Conservation (phyloP, 495 filamentous ascomycete genomes). For the Usnea hakonensis region DNA sequence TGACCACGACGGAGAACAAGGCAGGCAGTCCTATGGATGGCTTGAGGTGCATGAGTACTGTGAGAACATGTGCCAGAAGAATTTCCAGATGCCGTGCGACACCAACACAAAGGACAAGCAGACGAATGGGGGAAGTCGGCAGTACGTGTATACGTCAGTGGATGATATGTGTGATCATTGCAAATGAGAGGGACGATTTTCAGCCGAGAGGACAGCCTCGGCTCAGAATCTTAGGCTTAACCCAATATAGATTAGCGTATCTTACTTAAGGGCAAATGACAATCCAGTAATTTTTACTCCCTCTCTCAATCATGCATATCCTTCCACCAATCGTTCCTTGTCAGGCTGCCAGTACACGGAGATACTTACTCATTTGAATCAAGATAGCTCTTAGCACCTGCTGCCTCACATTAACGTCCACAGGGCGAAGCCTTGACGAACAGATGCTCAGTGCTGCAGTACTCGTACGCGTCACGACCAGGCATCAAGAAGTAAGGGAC, state of each 20-base stretch:
- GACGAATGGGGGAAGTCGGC: background rate
- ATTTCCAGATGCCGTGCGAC: background rate
- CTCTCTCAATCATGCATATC: background rate
- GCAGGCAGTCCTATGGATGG: too few species aligned
- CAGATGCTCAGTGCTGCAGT: background rate
- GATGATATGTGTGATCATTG: slow-evolving; percentile 2
- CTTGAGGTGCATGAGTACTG: background rate
- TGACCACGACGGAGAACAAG: background rate
- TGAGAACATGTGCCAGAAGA: background rate
- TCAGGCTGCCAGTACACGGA: background rate
- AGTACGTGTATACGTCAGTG: background rate
- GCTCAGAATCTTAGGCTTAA: background rate
- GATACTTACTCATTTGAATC: background rate
- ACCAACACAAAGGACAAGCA: background rate
- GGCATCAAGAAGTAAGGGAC: too few species aligned
- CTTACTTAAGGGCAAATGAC: background rate
- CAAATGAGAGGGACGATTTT: background rate
- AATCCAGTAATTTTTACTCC: background rate
- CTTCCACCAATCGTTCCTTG: too few species aligned
- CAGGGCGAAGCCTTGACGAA: background rate
- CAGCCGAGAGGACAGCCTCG: too few species aligned
- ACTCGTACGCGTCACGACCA: too few species aligned
- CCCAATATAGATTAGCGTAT: background rate
- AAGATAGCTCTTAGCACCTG: background rate
- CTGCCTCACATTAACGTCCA: background rate